phyloP scores from a whole-genome alignment of 176 grass and related monocot genomes.

The Tillandsia fasciculata region DNA sequence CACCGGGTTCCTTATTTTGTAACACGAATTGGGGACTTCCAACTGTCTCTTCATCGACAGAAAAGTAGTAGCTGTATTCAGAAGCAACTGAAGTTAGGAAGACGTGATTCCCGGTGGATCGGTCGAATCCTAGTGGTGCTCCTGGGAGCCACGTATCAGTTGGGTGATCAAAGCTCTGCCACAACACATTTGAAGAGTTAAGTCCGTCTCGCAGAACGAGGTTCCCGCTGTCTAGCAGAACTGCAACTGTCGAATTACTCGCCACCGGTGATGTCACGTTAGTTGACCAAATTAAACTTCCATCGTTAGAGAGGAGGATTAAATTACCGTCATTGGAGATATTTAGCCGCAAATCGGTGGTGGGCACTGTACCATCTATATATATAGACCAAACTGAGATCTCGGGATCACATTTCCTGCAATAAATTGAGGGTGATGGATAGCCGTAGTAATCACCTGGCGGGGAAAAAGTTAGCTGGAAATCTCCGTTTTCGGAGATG shows the following conservation, averaged over 20 bases:
- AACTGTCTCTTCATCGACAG: no score
- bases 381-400: conserved; percentile 52
- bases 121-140: conserved; percentile 44
- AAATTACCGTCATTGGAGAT: conserved; percentile 57
- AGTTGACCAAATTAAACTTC: conserved; percentile 47
- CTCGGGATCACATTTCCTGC: conserved; percentile 26
- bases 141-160: conserved; percentile 38
- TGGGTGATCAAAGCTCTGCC: conserved; percentile 43
- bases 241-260: conserved; percentile 36
- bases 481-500: conserved; percentile 38
- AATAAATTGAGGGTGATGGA: conserved; percentile 74
- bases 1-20: no score
- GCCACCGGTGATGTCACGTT: conserved; percentile 18
- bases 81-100: background rate
- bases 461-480: conserved; percentile 39
- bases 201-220: conserved; percentile 25
- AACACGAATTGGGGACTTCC: no score
- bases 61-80: no score
- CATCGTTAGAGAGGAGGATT: conserved; percentile 47
- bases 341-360: conserved; percentile 14
- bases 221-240: conserved; percentile 43
- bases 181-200: conserved; percentile 21
- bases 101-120: conserved; percentile 38
- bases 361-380: conserved; percentile 13
- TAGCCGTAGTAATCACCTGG: background rate